Base-by-base conservation (phyloP, 495 filamentous ascomycete species). In the Aspergillus leporis region DNA sequence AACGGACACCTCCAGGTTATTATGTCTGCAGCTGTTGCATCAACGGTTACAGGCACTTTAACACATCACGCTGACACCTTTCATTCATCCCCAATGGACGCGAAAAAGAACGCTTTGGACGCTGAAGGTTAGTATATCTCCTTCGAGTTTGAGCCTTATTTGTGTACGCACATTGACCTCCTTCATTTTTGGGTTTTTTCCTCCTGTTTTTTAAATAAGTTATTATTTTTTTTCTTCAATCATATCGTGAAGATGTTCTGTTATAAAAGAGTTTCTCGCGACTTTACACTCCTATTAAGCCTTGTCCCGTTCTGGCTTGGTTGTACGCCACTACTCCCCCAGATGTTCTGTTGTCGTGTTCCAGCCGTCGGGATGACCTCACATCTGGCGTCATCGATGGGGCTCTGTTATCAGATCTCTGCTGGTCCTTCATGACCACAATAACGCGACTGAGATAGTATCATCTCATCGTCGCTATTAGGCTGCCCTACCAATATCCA, bases 11-110 rank as follows among this genome's bases (percentile, higher is more conserved):
- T 53, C 43, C 58, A 55, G 53, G 18, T 28, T 57, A 67, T 55
- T 48, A 81, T 82, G 78, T 79, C 79, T 70, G 74, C 77, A 64
- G 76, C 73, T 41, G 78, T 82, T 61, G 75, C 77, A 60, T 65
- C 74, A 58, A 70, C 71, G 55, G 67, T 69, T 47, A 69, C 77
- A 53, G 70, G 70, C 58, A 71, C 51, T 51, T 63, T 77, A 40
- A 43, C 68, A 40, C 64, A 63, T 61, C 70, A 66, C 66, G 50
- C 70, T 51, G 63, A 55, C 52, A 59, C 66, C 51, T 60, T 64
- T 63, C 71, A 64, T 56, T 63, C 66, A 18, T 74, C 75, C 56
- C 69, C 78, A 60, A 81, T 83, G 80, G 81, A 83, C 62, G 74
- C 74, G 49, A 82, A 83, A 66, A 82, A 78, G 61, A 73, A 69